These are phyloP conservation scores for Thalassiosira livingstoniorum DNA, from an alignment of 352 stramenopile species.

Conservation along the genomic window DNA sequence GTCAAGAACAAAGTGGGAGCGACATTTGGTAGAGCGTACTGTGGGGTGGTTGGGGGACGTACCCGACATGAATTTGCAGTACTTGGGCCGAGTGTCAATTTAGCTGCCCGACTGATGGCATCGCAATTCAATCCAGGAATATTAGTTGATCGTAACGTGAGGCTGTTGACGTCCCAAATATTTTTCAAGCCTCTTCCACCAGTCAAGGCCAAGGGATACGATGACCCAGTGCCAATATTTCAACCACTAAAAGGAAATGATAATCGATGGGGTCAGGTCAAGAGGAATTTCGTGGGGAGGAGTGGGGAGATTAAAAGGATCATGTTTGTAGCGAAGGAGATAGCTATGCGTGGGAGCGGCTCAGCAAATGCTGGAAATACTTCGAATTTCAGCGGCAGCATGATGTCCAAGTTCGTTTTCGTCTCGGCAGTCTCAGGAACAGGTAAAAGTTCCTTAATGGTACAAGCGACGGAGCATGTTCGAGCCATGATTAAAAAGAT, in stretches of 20 bases:
- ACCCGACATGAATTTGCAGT: conserved; percentile 78
- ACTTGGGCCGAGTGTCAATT: conserved; percentile 77
- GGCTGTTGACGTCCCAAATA: conserved; percentile 58
- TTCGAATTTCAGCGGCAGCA: no score
- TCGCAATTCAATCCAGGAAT: conserved; percentile 66
- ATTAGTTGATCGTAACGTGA: conserved; percentile 72
- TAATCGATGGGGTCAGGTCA: conserved; percentile 31
- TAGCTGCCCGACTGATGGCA: conserved; percentile 71
- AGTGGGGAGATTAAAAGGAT: conserved; percentile 60
- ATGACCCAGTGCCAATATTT: conserved; percentile 72
- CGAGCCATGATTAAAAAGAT: conserved; percentile 64
- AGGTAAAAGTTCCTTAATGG: conserved; percentile 68
- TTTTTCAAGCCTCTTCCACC: conserved; percentile 65
- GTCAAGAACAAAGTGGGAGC: conserved; percentile 65
- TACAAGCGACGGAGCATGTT: conserved; percentile 41
- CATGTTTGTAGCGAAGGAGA: conserved; percentile 47
- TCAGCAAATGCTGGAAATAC: no score
- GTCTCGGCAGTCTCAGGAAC: conserved; percentile 60
- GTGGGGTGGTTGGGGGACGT: conserved; percentile 74
- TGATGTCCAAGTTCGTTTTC: conserved; percentile 53
- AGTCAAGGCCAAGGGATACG: conserved; percentile 77
- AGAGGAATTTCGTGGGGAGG: conserved; percentile 69
- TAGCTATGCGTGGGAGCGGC: conserved; percentile 34
- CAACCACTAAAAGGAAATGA: conserved; percentile 55
- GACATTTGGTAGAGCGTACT: conserved; percentile 77